Evolutionary conservation across 371 early-diverging fungal genomes (phyloP).

Genomic region (Mucor indicus): DNA sequence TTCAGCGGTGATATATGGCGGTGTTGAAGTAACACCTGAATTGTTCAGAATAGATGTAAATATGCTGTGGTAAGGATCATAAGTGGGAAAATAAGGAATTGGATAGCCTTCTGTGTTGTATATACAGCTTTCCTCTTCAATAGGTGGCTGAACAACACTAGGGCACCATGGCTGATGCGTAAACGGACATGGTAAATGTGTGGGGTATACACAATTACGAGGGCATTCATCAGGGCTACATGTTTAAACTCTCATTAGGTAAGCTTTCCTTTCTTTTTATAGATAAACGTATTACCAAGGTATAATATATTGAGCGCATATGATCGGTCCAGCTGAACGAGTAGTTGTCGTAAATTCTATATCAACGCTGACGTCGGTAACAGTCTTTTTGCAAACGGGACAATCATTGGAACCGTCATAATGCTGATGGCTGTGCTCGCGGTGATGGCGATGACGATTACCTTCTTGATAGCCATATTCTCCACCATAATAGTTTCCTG

Average conservation of each 20-base stretch:
- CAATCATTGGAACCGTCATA: no score
- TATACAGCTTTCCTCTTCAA: not conserved
- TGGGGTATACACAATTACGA: constrained; percentile 18
- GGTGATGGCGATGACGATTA: no score
- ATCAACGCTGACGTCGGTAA: not conserved
- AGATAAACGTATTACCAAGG: no score
- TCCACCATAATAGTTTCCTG: not conserved
- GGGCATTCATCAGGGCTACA: constrained; percentile 26
- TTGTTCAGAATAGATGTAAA: constrained; percentile 2
- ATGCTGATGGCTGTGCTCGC: no score
- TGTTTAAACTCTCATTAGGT: no score
- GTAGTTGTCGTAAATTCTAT: constrained; percentile 2
- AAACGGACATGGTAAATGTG: constrained; percentile 19
- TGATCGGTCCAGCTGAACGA: not conserved
- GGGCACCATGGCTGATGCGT: constrained; percentile 5
- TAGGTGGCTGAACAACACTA: not conserved
- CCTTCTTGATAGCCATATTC: not conserved
- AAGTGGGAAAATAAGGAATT: not conserved
- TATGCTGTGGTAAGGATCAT: not conserved
- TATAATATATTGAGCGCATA: constrained; percentile 1
- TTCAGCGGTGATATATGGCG: not conserved
- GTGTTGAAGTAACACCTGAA: not conserved
- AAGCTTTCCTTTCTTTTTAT: no score
- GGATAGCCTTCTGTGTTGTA: not conserved
- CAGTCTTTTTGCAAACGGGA: not conserved